Evolutionary conservation across 169 alveolate species (phyloP), one percentile per base, ranked within the genome.

Genomic region (Condylostoma magnum): DNA sequence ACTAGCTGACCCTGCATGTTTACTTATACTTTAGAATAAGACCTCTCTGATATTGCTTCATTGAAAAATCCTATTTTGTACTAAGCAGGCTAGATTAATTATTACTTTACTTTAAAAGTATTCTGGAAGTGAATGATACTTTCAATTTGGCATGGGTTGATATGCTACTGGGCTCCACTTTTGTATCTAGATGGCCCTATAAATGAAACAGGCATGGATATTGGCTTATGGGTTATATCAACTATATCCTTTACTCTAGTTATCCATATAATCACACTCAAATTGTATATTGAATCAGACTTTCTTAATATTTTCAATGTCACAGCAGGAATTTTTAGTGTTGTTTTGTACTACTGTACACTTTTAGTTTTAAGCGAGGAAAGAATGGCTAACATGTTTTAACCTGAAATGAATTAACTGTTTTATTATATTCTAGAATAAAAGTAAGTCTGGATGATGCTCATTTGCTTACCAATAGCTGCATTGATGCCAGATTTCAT

Each of bases 1-100:
- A 88, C 94, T 25, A 73, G 86, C 8, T 88, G 94, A 90, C 90
- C 89, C 8, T 88, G 94, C 31, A 65, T 88, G 52, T 75, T 84
- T 36, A 81, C 90, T 46, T 79, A 80, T 43, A 76, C 82, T 34
- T 80, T 80, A 72, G 94, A 88, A 57, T 65, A 82, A 57, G 94
- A 88, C 68, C 68, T 65, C 28, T 65, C 74, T 57, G 82, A 58
- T 38, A 58, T 67, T 47, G 48, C 50, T 2, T 77, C 88, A n/a
- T 56, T 76, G 55, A 68, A 60, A 48, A 53, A 68, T 38, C 94
- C 94, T 6, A 57, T 73, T 22, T 38, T 78, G 33, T 87, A 87
- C 72, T 36, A 76, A 51, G 91, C 91, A 4, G 94, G 94, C 0
- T 84, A 86, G 22, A 72, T 51, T 41, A 72, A 77, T 58, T 56